A percentile compares a stretch with the other conserved stretches of the same genome.
Evolutionary conservation across 345 rosid species (phyloP).

Genomic region (Eutrema heterophyllum): DNA sequence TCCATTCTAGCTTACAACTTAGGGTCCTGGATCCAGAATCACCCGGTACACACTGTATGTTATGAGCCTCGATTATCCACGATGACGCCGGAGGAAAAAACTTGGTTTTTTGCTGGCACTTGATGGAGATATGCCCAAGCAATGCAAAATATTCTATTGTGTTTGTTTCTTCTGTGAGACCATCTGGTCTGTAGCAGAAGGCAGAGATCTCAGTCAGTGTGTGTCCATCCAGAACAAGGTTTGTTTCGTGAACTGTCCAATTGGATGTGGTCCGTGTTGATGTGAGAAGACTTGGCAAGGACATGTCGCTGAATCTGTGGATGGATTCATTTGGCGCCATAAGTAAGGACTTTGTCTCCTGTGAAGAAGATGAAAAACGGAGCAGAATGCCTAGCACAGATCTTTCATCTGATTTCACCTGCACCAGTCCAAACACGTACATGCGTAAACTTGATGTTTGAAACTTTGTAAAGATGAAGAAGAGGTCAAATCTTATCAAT

Average conservation of each 20-base stretch:
- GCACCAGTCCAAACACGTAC: constrained; percentile 18
- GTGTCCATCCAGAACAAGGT: constrained; percentile 41
- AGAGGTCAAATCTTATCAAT: neutral
- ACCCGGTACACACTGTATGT: constrained; percentile 35
- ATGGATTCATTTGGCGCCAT: constrained; percentile 41
- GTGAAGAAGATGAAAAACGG: constrained; percentile 40
- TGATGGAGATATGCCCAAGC: constrained; percentile 55
- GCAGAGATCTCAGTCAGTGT: constrained; percentile 51
- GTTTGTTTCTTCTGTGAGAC: constrained; percentile 22
- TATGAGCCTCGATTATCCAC: constrained; percentile 46
- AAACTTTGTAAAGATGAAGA: neutral
- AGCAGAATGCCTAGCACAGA: constrained; percentile 56
- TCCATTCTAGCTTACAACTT: constrained; percentile 55
- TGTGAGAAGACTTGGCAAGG: constrained; percentile 33
- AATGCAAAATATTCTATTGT: constrained; percentile 41
- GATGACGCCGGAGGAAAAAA: constrained; percentile 47
- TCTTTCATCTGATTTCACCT: constrained; percentile 57
- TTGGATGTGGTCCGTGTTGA: constrained; percentile 27
- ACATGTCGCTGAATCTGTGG: constrained; percentile 39
- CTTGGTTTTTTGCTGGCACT: constrained; percentile 25
- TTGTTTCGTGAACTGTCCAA: constrained; percentile 45
- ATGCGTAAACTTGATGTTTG: neutral
- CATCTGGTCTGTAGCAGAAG: constrained; percentile 46
- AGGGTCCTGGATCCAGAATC: constrained; percentile 36
- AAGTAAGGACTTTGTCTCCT: constrained; percentile 38